A percentile compares a stretch with the other conserved stretches of the same genome.
These are phyloP conservation scores for Westerdykella aurantiaca DNA, from an alignment of 2,329 filamentous ascomycete species.

Conservation along the genomic window DNA sequence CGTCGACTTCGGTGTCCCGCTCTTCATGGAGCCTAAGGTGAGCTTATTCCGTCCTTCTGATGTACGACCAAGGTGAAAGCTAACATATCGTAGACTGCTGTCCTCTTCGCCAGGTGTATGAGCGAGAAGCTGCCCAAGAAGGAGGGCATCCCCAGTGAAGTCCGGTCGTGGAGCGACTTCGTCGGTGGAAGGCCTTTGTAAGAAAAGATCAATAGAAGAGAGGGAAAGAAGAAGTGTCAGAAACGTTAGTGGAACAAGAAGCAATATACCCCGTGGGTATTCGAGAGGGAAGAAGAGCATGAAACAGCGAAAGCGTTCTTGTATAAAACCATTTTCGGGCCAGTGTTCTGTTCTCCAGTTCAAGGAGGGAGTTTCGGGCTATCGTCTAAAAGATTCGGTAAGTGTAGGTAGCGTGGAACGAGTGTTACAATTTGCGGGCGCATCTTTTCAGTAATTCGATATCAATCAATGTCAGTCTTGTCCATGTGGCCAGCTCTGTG, in stretches of 20 bases:
- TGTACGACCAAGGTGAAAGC: conserved; percentile 5
- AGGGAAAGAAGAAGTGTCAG: neutral
- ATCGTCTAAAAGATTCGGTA: neutral
- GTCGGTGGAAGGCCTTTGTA: conserved; percentile 53
- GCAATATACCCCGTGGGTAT: neutral
- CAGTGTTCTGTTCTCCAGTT: neutral
- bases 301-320: neutral
- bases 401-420: neutral
- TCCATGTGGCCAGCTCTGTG: too few relatives aligned
- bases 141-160: conserved; percentile 85
- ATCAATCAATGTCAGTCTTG: too few relatives aligned
- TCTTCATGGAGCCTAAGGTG: conserved; percentile 99
- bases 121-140: conserved; percentile 85
- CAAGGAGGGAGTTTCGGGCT: neutral
- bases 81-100: conserved; percentile 63
- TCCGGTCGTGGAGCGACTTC: conserved; percentile 92
- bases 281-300: neutral
- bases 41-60: conserved; percentile 29
- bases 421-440: too few relatives aligned
- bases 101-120: conserved; percentile 96
- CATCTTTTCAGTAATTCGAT: too few relatives aligned
- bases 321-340: neutral
- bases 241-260: neutral
- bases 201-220: neutral
- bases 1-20: conserved; percentile 93